Base-by-base conservation (phyloP, 495 filamentous ascomycete species). In the Jackrogersella minutella region DNA sequence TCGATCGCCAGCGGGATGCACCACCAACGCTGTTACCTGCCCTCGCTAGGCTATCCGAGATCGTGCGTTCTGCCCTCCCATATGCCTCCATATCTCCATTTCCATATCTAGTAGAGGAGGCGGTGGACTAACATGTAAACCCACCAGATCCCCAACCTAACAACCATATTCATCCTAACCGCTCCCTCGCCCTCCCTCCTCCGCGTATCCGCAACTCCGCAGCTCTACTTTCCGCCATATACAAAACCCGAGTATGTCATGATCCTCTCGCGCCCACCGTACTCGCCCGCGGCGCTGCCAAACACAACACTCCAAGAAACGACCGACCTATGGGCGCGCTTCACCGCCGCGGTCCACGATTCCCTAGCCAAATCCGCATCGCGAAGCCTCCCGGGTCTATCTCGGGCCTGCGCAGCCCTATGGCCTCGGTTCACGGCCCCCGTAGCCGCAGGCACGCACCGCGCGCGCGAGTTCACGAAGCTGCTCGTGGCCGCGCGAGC, bases 151-250 rank as follows among this genome's bases (percentile, higher is more conserved):
- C 90, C 93, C 2, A 87, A 82, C 58, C 84, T 99, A 13, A 91
- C 87, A 30, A 87, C 88, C 21, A 73, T 97, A 60, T 87, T 97
- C 59, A 87, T 97, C 59, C 81, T 93, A 34, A 91, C 88, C 31
- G 82, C 86, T 28, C 90, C 93, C 3, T 84, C 85, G 1, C 86
- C 92, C 2, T 82, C 85, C 49, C 85, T 90, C 69, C 85, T 98
- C 31, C 90, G 90, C 66, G 82, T 83, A 33, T 80, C 90, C 3
- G 89, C 90, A 26, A 80, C 89, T 22, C 90, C 94, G 3, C 87
- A 96, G 76, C 80, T 98, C 55, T 86, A 88, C 72, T 98, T 98
- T 76, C 86, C 93, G 0, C 80, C 89, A 7, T 99, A 99, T 76
- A 91, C 87, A 13, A 92, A 93, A 70, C 70, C 86, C 37, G 90